phyloP scores from a whole-genome alignment of 176 grass and related monocot genomes.

The Oryza glumipatula region DNA sequence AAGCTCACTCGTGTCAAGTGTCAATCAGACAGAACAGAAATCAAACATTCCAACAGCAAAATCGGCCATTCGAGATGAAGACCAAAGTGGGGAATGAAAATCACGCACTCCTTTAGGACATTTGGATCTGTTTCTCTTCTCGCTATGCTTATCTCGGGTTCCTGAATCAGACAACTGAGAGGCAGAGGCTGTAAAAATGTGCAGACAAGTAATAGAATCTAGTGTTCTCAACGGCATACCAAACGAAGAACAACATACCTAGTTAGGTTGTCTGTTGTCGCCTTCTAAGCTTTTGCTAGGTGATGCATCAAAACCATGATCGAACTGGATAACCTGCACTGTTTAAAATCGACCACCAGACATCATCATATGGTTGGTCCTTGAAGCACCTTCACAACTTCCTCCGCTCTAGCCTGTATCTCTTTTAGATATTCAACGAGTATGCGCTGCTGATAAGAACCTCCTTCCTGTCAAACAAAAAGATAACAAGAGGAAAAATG shows the following conservation, averaged over 20 bases:
- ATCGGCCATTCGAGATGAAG: background rate
- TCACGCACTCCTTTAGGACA: background rate
- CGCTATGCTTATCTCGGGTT: background rate
- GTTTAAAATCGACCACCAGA: background rate
- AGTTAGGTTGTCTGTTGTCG: background rate
- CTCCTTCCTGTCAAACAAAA: slow-evolving; percentile 70
- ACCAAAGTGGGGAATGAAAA: background rate
- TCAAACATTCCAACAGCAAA: background rate
- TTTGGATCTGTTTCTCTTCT: background rate
- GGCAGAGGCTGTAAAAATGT: background rate
- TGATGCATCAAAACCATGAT: background rate
- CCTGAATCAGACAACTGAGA: background rate
- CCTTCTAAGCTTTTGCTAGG: background rate
- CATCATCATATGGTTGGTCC: slow-evolving; percentile 50
- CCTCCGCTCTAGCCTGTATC: slow-evolving; percentile 80
- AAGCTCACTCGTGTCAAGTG: background rate
- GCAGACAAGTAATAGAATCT: background rate
- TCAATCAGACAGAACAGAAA: no score
- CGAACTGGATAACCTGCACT: background rate
- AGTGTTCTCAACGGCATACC: background rate
- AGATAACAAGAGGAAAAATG: background rate
- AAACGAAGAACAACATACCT: background rate
- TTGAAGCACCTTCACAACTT: slow-evolving; percentile 73
- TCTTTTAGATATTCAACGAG: slow-evolving; percentile 90
- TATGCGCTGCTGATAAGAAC: slow-evolving; percentile 85